phyloP scores from a whole-genome alignment of 192 early-diverging fungal genomes.

The Entomortierella beljakovae region DNA sequence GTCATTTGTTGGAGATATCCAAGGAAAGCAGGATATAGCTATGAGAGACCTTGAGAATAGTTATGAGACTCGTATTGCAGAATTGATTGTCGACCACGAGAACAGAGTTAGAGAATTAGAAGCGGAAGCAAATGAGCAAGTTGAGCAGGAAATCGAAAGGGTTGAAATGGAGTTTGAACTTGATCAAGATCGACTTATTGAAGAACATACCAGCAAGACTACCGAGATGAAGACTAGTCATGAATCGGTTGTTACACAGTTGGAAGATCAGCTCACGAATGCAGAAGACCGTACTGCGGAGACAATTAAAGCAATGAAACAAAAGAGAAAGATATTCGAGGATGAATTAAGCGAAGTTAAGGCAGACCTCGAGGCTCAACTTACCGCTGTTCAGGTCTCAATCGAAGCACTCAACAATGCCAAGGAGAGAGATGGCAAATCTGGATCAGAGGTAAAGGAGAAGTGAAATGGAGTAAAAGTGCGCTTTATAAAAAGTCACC shows the following conservation, averaged over 20 bases:
- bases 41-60: conserved; percentile 12
- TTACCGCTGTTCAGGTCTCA: conserved; percentile 9
- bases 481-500: not conserved
- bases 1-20: conserved; percentile 31
- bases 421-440: not conserved
- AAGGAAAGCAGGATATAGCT: conserved; percentile 16
- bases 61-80: conserved; percentile 47
- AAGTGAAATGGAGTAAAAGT: not conserved
- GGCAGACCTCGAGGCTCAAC: conserved; percentile 21
- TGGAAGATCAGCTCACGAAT: conserved; percentile 25
- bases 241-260: not conserved
- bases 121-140: conserved; percentile 36
- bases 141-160: conserved; percentile 31
- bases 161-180: conserved; percentile 47
- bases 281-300: conserved; percentile 21
- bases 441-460: conserved; percentile 8
- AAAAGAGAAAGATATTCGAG: conserved; percentile 7
- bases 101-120: conserved; percentile 37
- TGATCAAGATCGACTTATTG: conserved; percentile 17
- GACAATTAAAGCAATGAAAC: not conserved
- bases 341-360: conserved; percentile 3
- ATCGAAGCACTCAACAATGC: conserved; percentile 3
- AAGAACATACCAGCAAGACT: conserved; percentile 15
- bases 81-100: conserved; percentile 39
- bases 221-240: conserved; percentile 10